Evolutionary conservation across 306 rosid species (phyloP), one percentile per base, ranked within the genome.

Genomic region (Gynostemma pentaphyllum): DNA sequence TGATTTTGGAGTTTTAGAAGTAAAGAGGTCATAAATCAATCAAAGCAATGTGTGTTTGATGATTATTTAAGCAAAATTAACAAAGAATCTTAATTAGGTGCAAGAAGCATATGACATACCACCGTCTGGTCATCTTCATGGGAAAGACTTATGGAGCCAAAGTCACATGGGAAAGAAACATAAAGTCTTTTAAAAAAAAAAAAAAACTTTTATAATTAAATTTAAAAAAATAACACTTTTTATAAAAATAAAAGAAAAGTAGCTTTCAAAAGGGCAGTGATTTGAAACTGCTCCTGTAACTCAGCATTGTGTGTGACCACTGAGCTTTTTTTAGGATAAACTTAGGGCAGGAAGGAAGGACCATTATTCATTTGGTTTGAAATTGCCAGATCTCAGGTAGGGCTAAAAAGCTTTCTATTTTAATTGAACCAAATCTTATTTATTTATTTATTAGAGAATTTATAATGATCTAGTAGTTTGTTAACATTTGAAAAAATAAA

Each of bases 231-330:
- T 34, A 4, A 55, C 34, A 9, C 28, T 34, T 28, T 32, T 57
- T 32, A 57, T 57, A 8, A 2, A 18, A 10, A 32, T 57, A 45
- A 34, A 34, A 19, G 16, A 18, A 57, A 57, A 57, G 60, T 52
- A 28, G 27, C 37, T 57, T 57, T 57, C 64, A 18, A 57, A 56
- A 4, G 16, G 64, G 55, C n/a, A n/a, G 36, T 57, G 10, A 57
- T 57, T 36, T 57, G 29, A 57, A 57, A 34, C 16, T 34, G 64
- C 64, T 34, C 45, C 45, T 24, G 34, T 45, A 34, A n/a, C n/a
- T n/a, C n/a, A n/a, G n/a, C n/a, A n/a, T n/a, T n/a, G n/a, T n/a
- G 37, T 57, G 64, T 57, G 64, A 57, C 64, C 64, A 57, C 64
- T 57, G 37, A 34, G 44, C 45, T 57, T 57, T 28, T 57, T 18